Percentiles rank a stretch among this genome's conserved stretches.
phyloP scores from a whole-genome alignment of 2,329 filamentous ascomycete genomes.

The Stylonectria norvegica region DNA sequence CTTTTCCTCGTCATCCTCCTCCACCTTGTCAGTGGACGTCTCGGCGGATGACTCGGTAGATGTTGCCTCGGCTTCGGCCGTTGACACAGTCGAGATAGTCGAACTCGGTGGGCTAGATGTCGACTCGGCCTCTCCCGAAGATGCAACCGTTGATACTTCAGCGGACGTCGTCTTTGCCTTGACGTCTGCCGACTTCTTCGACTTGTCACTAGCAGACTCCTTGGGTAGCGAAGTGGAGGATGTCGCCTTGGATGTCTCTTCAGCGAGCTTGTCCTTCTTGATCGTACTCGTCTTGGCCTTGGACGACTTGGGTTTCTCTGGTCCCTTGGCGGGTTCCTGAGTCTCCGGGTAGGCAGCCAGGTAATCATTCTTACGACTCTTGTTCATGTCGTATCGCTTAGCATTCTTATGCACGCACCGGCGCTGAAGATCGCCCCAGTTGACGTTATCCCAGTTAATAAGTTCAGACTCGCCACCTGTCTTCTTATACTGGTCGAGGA shows the following conservation, averaged over 20 bases:
- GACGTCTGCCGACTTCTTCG: too few relatives aligned
- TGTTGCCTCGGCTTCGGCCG: too few relatives aligned
- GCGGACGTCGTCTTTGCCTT: too few relatives aligned
- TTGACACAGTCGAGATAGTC: too few relatives aligned
- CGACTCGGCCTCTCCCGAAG: too few relatives aligned
- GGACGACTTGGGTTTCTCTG: background rate
- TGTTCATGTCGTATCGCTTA: conserved; percentile 54
- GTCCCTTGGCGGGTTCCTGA: conserved; percentile 4
- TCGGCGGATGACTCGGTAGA: too few relatives aligned
- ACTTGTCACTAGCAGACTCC: too few relatives aligned
- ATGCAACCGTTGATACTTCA: too few relatives aligned
- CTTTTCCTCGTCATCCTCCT: conserved; percentile 1
- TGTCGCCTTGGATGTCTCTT: background rate
- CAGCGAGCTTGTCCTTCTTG: conserved; percentile 1
- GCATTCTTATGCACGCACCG: conserved; percentile 64
- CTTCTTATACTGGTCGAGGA: conserved; percentile 47
- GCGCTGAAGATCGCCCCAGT: conserved; percentile 69
- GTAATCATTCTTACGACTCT: conserved; percentile 41
- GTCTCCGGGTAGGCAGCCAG: conserved; percentile 40
- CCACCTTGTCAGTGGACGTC: too few relatives aligned
- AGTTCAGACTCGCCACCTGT: conserved; percentile 34
- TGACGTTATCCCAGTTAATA: conserved; percentile 60
- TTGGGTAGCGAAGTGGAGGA: too few relatives aligned
- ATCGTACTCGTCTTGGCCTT: background rate
- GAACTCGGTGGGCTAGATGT: too few relatives aligned